Conservation (phyloP, 257 asterid species). For the Solanum pennellii region DNA sequence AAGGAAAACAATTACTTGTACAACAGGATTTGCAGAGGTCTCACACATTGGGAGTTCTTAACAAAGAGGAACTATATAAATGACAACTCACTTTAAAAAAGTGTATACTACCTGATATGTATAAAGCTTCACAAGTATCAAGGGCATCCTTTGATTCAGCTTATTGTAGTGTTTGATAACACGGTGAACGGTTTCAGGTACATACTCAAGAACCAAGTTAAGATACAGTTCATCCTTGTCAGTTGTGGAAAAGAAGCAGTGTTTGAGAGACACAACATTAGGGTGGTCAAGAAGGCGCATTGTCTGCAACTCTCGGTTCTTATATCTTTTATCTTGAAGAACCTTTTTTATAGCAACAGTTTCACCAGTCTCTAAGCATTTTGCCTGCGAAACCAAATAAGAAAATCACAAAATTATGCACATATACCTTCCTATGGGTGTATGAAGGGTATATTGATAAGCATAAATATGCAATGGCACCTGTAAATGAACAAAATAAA, state of each 20-base stretch:
- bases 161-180: slow-evolving; percentile 82
- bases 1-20: background rate
- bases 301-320: slow-evolving; percentile 89
- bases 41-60: background rate
- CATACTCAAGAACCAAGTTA: slow-evolving; percentile 91
- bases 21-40: background rate
- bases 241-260: slow-evolving; percentile 96
- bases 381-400: slow-evolving; percentile 50
- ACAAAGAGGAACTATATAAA: background rate
- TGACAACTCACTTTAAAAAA: background rate
- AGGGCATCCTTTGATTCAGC: slow-evolving; percentile 86
- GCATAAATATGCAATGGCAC: background rate
- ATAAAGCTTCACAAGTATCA: slow-evolving; percentile 79
- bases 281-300: slow-evolving; percentile 98
- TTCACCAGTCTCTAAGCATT: slow-evolving; percentile 89
- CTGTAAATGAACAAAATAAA: slow-evolving; percentile 1
- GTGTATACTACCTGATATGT: slow-evolving; percentile 59
- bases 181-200: slow-evolving; percentile 92
- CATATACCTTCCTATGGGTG: background rate
- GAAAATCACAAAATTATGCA: slow-evolving; percentile 5
- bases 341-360: slow-evolving; percentile 94
- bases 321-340: slow-evolving; percentile 92
- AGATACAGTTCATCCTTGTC: slow-evolving; percentile 89
- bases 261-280: slow-evolving; percentile 81
- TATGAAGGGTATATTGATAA: background rate